Evolutionary conservation across 2,329 filamentous ascomycete genomes (phyloP).

Genomic region (Colletotrichum siamense): DNA sequence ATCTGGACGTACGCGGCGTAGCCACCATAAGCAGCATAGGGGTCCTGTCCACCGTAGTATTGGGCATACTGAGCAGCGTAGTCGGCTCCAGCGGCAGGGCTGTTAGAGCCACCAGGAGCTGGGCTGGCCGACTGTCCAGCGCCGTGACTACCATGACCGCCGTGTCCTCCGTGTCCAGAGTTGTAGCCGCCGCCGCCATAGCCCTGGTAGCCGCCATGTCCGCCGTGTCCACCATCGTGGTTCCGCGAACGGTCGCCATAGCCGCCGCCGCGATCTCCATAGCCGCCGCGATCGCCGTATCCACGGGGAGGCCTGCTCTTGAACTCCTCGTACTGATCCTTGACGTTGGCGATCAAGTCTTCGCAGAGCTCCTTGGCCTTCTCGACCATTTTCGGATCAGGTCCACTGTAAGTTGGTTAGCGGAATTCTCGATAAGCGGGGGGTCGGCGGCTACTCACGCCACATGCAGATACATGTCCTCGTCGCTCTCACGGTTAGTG

Average conservation of each 20-base stretch:
- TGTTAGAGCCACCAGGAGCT: conserved; percentile 35
- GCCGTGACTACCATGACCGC: conserved; percentile 25
- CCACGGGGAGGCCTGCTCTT: conserved; percentile 79
- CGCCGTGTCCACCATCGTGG: conserved; percentile 39
- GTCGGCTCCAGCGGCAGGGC: conserved; percentile 51
- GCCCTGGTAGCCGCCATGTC: conserved; percentile 41
- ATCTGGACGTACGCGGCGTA: conserved; percentile 79
- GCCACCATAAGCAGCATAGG: conserved; percentile 90
- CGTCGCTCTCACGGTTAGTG: conserved; percentile 90
- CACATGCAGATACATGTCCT: conserved; percentile 96
- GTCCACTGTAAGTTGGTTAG: conserved; percentile 67
- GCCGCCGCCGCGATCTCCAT: conserved; percentile 34
- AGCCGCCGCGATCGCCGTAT: conserved; percentile 54
- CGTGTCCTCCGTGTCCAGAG: conserved; percentile 35
- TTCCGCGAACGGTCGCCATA: conserved; percentile 48
- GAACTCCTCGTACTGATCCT: conserved; percentile 88
- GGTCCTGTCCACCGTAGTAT: conserved; percentile 79
- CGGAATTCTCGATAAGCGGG: background rate
- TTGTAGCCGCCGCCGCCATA: conserved; percentile 27
- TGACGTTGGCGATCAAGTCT: conserved; percentile 85
- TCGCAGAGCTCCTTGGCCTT: conserved; percentile 88
- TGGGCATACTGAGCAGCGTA: conserved; percentile 85
- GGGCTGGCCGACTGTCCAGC: conserved; percentile 27
- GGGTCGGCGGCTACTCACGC: conserved; percentile 61
- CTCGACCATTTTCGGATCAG: conserved; percentile 84